phyloP scores from a whole-genome alignment of 257 asterid species.

The Cynanchum wilfordii region DNA sequence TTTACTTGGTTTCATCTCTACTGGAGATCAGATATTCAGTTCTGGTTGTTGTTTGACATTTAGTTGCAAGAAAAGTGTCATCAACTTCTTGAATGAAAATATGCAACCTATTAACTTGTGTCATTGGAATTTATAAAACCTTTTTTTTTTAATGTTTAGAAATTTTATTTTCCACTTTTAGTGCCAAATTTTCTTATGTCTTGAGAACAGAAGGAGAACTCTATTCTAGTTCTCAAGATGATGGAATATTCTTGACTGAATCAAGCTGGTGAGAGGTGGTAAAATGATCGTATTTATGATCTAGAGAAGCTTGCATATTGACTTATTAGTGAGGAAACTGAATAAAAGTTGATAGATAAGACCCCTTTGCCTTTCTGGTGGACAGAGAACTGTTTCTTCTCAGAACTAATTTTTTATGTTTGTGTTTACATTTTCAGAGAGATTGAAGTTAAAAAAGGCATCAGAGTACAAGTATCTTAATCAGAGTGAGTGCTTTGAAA shows the following conservation, averaged over 20 bases:
- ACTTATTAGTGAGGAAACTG: background rate
- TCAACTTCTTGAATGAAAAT: background rate
- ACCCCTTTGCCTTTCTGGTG: background rate
- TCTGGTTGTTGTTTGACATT: background rate
- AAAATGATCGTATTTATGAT: background rate
- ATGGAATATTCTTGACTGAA: background rate
- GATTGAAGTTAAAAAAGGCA: constrained; percentile 61
- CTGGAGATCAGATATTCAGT: background rate
- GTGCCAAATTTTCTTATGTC: background rate
- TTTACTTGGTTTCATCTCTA: background rate
- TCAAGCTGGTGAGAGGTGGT: background rate
- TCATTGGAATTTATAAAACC: background rate
- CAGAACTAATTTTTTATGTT: background rate
- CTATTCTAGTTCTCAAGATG: constrained; percentile 1
- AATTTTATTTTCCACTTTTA: background rate
- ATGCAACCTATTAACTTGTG: background rate
- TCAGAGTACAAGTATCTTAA: constrained; percentile 65
- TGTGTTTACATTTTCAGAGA: constrained; percentile 35
- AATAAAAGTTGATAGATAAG: background rate
- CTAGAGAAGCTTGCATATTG: constrained; percentile 1
- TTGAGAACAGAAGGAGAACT: background rate
- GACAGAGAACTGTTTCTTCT: constrained; percentile 1
- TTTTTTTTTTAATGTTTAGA: background rate
- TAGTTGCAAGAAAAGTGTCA: background rate
- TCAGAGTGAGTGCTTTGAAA: constrained; percentile 68